A percentile compares a stretch with the other conserved stretches of the same genome.
These are phyloP conservation scores for Piper longum DNA, from an alignment of 164 flowering plant species.

Conservation along the genomic window DNA sequence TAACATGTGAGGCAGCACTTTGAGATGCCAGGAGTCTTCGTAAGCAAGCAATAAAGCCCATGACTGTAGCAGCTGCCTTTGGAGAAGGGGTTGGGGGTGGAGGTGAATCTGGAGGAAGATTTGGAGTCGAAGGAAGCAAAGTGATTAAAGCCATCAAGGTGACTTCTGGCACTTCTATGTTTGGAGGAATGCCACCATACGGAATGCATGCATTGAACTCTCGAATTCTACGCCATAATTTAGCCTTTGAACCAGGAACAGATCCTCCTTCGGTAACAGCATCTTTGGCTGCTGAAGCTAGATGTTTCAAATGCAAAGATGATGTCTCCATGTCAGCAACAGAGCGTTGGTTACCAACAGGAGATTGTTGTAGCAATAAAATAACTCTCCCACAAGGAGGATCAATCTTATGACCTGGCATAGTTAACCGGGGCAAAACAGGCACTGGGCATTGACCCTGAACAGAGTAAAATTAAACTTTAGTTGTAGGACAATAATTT, in stretches of 20 bases:
- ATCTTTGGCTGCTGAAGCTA: constrained; percentile 93
- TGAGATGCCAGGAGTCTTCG: constrained; percentile 76
- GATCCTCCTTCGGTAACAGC: constrained; percentile 95
- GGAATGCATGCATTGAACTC: constrained; percentile 95
- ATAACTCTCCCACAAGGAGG: constrained; percentile 92
- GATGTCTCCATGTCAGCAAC: constrained; percentile 56
- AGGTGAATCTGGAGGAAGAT: constrained; percentile 83
- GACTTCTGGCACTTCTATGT: constrained; percentile 88
- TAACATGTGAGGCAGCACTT: constrained; percentile 92
- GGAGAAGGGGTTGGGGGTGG: constrained; percentile 98
- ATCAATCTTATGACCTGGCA: constrained; percentile 98
- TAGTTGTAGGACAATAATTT: background rate
- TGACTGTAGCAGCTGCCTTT: constrained; percentile 95
- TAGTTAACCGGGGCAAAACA: constrained; percentile 76
- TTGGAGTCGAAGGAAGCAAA: constrained; percentile 90
- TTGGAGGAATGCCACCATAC: constrained; percentile 75
- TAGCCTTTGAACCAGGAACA: constrained; percentile 95
- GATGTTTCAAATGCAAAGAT: constrained; percentile 81
- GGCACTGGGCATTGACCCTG: constrained; percentile 88
- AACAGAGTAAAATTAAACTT: constrained; percentile 4
- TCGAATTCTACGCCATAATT: constrained; percentile 92
- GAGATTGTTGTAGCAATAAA: constrained; percentile 24
- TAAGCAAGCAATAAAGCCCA: constrained; percentile 82
- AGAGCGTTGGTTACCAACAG: constrained; percentile 29
- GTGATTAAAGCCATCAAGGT: constrained; percentile 94